phyloP scores from a whole-genome alignment of 495 filamentous ascomycete genomes.

The Aspergillus nanangensis region DNA sequence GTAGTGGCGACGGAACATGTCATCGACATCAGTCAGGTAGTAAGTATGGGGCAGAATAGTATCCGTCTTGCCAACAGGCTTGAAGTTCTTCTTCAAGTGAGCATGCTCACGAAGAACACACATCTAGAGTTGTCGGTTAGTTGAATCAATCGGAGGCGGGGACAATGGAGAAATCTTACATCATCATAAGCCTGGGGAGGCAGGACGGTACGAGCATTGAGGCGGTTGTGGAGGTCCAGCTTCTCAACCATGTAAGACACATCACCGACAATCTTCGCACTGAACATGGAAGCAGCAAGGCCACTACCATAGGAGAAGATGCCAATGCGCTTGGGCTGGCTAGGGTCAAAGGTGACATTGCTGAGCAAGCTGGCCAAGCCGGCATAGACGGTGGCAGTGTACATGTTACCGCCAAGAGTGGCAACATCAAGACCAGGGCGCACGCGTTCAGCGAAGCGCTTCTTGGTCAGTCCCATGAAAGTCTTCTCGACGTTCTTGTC shows the following conservation, averaged over 20 bases:
- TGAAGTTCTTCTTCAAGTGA: slow-evolving; percentile 88
- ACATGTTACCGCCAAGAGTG: slow-evolving; percentile 98
- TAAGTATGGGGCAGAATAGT: slow-evolving; percentile 77
- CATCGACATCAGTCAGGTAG: slow-evolving; percentile 85
- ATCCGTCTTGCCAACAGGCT: slow-evolving; percentile 69
- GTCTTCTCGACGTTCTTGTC: slow-evolving; percentile 97
- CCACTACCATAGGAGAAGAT: slow-evolving; percentile 96
- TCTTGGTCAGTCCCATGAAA: slow-evolving; percentile 93
- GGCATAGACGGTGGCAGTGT: slow-evolving; percentile 90
- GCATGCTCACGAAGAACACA: slow-evolving; percentile 91
- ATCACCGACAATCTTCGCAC: slow-evolving; percentile 74
- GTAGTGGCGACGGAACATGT: slow-evolving; percentile 93
- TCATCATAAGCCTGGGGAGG: slow-evolving; percentile 83
- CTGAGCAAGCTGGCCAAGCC: slow-evolving; percentile 74
- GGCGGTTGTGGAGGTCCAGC: slow-evolving; percentile 72
- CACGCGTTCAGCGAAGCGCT: slow-evolving; percentile 86
- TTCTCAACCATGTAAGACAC: slow-evolving; percentile 71
- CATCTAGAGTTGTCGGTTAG: slow-evolving; percentile 52
- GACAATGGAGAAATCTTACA: slow-evolving; percentile 55
- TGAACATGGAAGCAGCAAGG: slow-evolving; percentile 86
- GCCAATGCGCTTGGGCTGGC: slow-evolving; percentile 81
- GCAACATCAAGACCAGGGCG: slow-evolving; percentile 79
- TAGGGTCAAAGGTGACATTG: slow-evolving; percentile 62
- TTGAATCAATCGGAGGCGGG: neutral
- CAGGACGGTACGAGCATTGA: slow-evolving; percentile 67